Evolutionary conservation across 345 rosid genomes (phyloP).

Genomic region (Jatropha curcas): DNA sequence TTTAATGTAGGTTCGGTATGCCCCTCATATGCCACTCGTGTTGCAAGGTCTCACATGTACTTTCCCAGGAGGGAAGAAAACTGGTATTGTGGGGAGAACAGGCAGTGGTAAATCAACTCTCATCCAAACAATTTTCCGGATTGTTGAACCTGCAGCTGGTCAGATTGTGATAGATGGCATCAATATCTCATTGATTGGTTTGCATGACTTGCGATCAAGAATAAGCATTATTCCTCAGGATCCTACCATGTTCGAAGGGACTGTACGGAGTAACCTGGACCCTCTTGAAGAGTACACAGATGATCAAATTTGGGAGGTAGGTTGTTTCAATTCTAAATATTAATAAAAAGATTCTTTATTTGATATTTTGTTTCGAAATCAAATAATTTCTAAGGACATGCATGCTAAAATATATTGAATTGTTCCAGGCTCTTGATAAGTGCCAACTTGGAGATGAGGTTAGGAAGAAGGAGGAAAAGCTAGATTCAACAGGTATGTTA

Average conservation of each 20-base stretch:
- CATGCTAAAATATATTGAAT: conserved; percentile 9
- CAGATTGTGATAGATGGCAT: conserved; percentile 65
- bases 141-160: conserved; percentile 74
- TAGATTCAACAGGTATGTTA: conserved; percentile 58
- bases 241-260: conserved; percentile 95
- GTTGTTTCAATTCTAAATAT: conserved; percentile 12
- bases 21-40: conserved; percentile 78
- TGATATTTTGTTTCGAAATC: neutral
- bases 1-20: conserved; percentile 62
- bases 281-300: conserved; percentile 86
- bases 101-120: conserved; percentile 92
- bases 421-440: conserved; percentile 71
- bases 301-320: conserved; percentile 85
- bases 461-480: conserved; percentile 66
- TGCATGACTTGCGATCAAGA: conserved; percentile 76
- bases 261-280: conserved; percentile 73
- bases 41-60: conserved; percentile 71
- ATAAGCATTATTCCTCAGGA: conserved; percentile 91
- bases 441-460: conserved; percentile 89
- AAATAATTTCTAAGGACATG: neutral
- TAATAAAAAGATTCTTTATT: neutral
- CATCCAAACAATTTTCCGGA: conserved; percentile 74
- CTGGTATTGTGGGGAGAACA: conserved; percentile 91
- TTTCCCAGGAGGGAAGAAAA: conserved; percentile 68
- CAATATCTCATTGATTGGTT: conserved; percentile 61